A percentile compares a stretch with the other conserved stretches of the same genome.
Evolutionary conservation across 2,329 filamentous ascomycete species (phyloP).

Genomic region (Fusarium sp.): DNA sequence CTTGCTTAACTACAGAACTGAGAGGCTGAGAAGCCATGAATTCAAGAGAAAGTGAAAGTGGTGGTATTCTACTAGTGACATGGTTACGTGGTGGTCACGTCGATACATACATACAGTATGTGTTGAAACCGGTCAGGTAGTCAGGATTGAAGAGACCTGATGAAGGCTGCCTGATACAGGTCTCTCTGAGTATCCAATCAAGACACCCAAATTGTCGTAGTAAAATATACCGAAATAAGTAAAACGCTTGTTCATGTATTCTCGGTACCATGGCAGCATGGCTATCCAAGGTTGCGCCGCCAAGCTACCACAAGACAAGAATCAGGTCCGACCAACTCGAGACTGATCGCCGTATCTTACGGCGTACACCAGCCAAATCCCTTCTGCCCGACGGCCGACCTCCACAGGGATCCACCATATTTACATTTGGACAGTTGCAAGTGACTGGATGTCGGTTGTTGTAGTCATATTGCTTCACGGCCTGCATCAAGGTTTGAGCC

Average conservation of each 20-base stretch:
- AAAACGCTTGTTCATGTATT: conserved; percentile 2
- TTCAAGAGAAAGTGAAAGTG: neutral
- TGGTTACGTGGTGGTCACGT: neutral
- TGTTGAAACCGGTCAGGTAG: conserved; percentile 5
- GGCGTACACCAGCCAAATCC: conserved; percentile 18
- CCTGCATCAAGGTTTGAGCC: neutral
- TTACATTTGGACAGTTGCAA: neutral
- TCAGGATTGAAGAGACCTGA: conserved; percentile 24
- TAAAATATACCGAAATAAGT: conserved; percentile 17
- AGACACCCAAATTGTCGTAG: conserved; percentile 27
- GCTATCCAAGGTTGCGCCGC: conserved; percentile 20
- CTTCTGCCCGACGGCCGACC: conserved; percentile 24
- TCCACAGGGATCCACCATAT: conserved; percentile 4
- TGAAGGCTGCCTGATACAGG: conserved; percentile 11
- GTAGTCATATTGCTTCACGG: neutral
- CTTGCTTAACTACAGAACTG: neutral
- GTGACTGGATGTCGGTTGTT: neutral
- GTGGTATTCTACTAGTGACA: neutral
- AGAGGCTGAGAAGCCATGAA: neutral
- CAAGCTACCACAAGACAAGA: conserved; percentile 25
- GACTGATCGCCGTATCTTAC: conserved; percentile 22
- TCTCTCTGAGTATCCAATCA: conserved; percentile 29
- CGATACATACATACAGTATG: neutral
- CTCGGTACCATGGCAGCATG: conserved; percentile 32
- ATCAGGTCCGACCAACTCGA: conserved; percentile 19